Evolutionary conservation across 352 stramenopile genomes (phyloP).

Genomic region (Pythium rhizo-oryzae): DNA sequence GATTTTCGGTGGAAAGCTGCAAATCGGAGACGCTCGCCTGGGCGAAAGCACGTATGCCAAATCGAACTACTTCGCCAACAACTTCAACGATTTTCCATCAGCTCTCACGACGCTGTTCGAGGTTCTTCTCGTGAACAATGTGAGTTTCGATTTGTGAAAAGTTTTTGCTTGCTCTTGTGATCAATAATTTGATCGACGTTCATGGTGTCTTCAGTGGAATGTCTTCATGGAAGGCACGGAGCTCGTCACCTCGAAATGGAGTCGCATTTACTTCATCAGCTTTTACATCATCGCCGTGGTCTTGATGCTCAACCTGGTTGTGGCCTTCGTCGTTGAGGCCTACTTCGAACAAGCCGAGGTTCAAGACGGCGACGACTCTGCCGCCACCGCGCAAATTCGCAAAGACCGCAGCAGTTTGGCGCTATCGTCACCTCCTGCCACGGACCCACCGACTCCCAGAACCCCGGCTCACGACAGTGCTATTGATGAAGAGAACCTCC

Average conservation of each 20-base stretch:
- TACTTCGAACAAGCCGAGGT: slow-evolving; percentile 44
- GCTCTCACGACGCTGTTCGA: slow-evolving; percentile 72
- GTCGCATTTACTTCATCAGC: slow-evolving; percentile 68
- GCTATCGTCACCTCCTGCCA: not conserved
- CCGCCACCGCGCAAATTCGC: not conserved
- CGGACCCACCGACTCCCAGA: not conserved
- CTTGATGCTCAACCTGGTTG: slow-evolving; percentile 72
- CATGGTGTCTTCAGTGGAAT: slow-evolving; percentile 43
- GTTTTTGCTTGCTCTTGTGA: not conserved
- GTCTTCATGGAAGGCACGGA: slow-evolving; percentile 68
- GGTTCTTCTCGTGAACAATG: slow-evolving; percentile 79
- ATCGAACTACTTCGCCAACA: slow-evolving; percentile 68
- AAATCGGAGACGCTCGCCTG: slow-evolving; percentile 39
- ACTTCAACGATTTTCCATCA: slow-evolving; percentile 76
- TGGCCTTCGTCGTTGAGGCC: slow-evolving; percentile 68
- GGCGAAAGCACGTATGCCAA: slow-evolving; percentile 44
- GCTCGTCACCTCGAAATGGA: slow-evolving; percentile 54
- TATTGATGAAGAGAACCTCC: slow-evolving; percentile 1
- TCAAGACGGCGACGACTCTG: slow-evolving; percentile 8
- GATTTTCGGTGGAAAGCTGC: slow-evolving; percentile 63
- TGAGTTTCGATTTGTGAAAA: slow-evolving; percentile 18
- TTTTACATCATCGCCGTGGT: slow-evolving; percentile 77
- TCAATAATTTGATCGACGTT: not conserved
- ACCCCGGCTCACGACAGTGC: not conserved
- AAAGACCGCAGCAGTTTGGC: not conserved